phyloP scores from a whole-genome alignment of 805 yeast species.

The Ogataea kodamae region DNA sequence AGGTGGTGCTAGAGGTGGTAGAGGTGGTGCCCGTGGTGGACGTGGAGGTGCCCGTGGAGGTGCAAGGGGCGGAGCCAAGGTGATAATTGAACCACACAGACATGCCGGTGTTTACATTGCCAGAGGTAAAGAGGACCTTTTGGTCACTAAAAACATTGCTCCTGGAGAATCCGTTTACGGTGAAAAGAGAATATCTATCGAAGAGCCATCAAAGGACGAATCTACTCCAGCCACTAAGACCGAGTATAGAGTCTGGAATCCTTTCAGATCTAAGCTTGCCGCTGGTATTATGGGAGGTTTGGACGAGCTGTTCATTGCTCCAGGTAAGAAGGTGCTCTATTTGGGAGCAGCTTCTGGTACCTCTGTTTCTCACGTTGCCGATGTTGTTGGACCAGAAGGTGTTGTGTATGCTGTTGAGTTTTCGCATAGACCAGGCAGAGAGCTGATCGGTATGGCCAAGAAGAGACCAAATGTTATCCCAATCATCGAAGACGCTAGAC shows the following conservation, averaged over 20 bases:
- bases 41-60: constrained; percentile 73
- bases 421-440: constrained; percentile 99
- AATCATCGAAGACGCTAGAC: constrained; percentile 99
- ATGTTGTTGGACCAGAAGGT: constrained; percentile 99
- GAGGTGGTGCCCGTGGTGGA: constrained; percentile 56
- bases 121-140: constrained; percentile 98
- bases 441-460: constrained; percentile 98
- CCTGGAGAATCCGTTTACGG: constrained; percentile 99
- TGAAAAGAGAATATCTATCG: constrained; percentile 92
- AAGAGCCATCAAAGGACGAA: constrained; percentile 87
- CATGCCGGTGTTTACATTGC: constrained; percentile 99
- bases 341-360: constrained; percentile 99
- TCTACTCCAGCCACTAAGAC: constrained; percentile 87
- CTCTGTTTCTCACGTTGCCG: constrained; percentile 96
- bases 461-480: constrained; percentile 99
- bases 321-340: constrained; percentile 96
- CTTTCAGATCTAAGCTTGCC: constrained; percentile 98
- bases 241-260: constrained; percentile 99
- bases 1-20: constrained; percentile 58
- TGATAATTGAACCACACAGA: constrained; percentile 96
- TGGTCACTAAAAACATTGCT: constrained; percentile 93
- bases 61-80: constrained; percentile 90
- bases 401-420: constrained; percentile 98
- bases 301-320: constrained; percentile 94
- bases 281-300: constrained; percentile 99